Percentiles rank a stretch among this genome's conserved stretches.
These are phyloP conservation scores for Emmonsia crescens DNA, from an alignment of 2,329 filamentous ascomycete genomes.

Conservation along the genomic window DNA sequence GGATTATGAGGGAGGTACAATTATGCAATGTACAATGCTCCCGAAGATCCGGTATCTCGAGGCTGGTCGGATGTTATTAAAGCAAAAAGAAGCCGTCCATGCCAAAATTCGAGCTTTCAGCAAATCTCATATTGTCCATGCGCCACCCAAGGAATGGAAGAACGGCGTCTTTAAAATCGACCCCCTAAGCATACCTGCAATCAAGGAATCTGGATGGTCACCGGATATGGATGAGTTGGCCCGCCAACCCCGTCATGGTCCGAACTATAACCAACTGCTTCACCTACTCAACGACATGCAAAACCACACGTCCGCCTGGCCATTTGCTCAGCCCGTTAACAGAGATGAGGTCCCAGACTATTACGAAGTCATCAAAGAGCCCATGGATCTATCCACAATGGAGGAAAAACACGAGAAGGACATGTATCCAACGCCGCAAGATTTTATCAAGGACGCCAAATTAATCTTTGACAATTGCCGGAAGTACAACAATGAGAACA, in stretches of 20 bases:
- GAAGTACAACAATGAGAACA: constrained; percentile 92
- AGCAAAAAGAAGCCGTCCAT: constrained; percentile 91
- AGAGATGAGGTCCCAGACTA: constrained; percentile 96
- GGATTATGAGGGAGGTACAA: constrained; percentile 96
- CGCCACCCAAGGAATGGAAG: constrained; percentile 77
- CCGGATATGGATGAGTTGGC: constrained; percentile 96
- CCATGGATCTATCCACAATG: constrained; percentile 96
- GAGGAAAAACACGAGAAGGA: constrained; percentile 90
- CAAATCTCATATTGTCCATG: constrained; percentile 77
- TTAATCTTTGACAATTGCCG: constrained; percentile 92
- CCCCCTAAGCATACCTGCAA: constrained; percentile 74
- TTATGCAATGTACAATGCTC: constrained; percentile 99
- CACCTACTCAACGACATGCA: constrained; percentile 91
- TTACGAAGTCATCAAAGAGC: constrained; percentile 95
- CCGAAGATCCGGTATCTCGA: constrained; percentile 91
- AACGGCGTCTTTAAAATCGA: constrained; percentile 66
- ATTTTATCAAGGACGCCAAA: constrained; percentile 80
- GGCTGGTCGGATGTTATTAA: constrained; percentile 81
- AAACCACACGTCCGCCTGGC: constrained; percentile 88
- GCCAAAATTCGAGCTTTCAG: constrained; percentile 90
- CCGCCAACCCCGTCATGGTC: constrained; percentile 86
- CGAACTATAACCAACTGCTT: constrained; percentile 88
- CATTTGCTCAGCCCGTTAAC: constrained; percentile 87
- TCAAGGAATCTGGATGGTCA: constrained; percentile 87
- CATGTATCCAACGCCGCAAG: constrained; percentile 80